phyloP scores from a whole-genome alignment of 1,139 yeast genomes.

The Cylindricascospora bacillispora region DNA sequence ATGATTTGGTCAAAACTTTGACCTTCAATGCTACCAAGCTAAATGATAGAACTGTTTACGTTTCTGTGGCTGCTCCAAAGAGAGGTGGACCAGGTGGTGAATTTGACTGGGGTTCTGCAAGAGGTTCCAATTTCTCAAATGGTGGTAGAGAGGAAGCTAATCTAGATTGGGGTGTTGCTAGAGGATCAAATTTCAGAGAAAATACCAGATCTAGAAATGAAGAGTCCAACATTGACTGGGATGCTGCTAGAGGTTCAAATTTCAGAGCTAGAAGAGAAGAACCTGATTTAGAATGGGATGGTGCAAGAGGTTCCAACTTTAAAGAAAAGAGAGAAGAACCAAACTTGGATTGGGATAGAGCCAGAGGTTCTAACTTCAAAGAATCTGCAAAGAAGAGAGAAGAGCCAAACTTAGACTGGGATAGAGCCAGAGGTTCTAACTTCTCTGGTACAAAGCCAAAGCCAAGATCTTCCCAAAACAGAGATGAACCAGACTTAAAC shows the following conservation, averaged over 20 bases:
- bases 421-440: constrained; percentile 33
- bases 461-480: too few relatives aligned
- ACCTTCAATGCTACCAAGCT: constrained; percentile 50
- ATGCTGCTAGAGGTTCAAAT: constrained; percentile 26
- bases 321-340: constrained; percentile 26
- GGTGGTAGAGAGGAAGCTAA: constrained; percentile 6
- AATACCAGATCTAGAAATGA: constrained; percentile 3
- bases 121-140: constrained; percentile 23
- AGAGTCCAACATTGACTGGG: constrained; percentile 35
- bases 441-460: constrained; percentile 3
- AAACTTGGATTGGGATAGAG: constrained; percentile 17
- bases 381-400: constrained; percentile 24
- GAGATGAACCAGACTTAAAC: constrained; percentile 22
- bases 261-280: constrained; percentile 20
- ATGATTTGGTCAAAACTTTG: constrained; percentile 57
- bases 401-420: constrained; percentile 50
- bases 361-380: constrained; percentile 9
- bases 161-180: constrained; percentile 27
- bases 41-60: constrained; percentile 66
- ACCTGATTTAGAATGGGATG: constrained; percentile 29
- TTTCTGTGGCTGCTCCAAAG: constrained; percentile 85
- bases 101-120: constrained; percentile 27
- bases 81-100: constrained; percentile 35
- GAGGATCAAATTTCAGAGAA: constrained; percentile 26
- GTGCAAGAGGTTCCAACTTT: constrained; percentile 31